A percentile compares a stretch with the other conserved stretches of the same genome.
phyloP scores from a whole-genome alignment of 768 basidiomycete genomes.

The Tylopilus subfusipes region DNA sequence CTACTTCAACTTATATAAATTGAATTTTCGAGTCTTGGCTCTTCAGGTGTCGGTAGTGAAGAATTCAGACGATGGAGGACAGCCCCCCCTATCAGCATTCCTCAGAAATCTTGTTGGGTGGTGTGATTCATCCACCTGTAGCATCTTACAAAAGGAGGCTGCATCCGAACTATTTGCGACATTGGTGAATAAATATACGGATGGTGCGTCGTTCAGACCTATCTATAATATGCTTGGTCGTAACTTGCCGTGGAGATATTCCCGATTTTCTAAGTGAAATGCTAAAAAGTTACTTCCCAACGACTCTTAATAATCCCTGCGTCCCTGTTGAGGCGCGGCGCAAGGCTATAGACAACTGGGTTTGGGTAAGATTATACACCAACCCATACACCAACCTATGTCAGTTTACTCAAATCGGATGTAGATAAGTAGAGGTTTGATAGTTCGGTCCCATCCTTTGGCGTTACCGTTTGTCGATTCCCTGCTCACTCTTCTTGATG shows the following conservation, averaged over 20 bases:
- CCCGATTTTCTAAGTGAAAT: slow-evolving; percentile 41
- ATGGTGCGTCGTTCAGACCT: slow-evolving; percentile 42
- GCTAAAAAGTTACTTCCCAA: slow-evolving; percentile 47
- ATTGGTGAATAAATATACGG: slow-evolving; percentile 73
- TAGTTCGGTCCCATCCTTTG: slow-evolving; percentile 66
- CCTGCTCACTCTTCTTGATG: slow-evolving; percentile 69
- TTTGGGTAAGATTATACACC: slow-evolving; percentile 61
- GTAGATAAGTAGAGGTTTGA: slow-evolving; percentile 75
- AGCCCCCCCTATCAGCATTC: slow-evolving; percentile 47
- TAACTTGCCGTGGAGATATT: slow-evolving; percentile 37
- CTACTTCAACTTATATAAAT: not conserved
- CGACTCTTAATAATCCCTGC: slow-evolving; percentile 39
- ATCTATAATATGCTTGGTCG: not conserved
- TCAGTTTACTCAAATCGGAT: slow-evolving; percentile 1
- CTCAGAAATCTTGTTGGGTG: slow-evolving; percentile 56
- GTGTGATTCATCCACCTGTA: slow-evolving; percentile 49
- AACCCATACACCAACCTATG: not conserved
- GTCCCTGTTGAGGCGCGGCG: slow-evolving; percentile 39
- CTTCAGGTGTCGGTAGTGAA: slow-evolving; percentile 40
- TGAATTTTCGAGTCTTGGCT: not conserved
- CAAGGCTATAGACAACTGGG: slow-evolving; percentile 57
- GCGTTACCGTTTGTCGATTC: slow-evolving; percentile 55
- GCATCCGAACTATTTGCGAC: slow-evolving; percentile 58
- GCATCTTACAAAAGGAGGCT: slow-evolving; percentile 50
- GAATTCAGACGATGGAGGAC: slow-evolving; percentile 34